Evolutionary conservation across 2,329 filamentous ascomycete species (phyloP), one percentile per base, ranked within the genome.

Genomic region (Ceratocystis cubensis): DNA sequence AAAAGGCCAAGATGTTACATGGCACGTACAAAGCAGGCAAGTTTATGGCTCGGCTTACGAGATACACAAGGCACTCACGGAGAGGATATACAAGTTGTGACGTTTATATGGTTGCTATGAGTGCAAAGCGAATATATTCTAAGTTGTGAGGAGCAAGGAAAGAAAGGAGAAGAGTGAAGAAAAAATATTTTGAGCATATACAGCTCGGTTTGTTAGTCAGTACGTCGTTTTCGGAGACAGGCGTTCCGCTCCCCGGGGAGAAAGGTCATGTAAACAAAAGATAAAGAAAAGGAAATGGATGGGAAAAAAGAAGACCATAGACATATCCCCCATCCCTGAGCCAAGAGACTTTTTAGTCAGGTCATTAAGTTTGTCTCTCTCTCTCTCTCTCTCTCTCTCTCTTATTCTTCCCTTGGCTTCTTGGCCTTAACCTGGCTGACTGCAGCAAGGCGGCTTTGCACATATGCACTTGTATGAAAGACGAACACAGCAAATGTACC

Each of bases 241-340:
- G 15, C 20, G 30, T 59, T 59, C 61, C 48, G 61, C 46, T 66
- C 45, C 61, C 46, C 45, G 59, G 46, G 65, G 61, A 57, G 65
- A 46, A 48, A 61, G 57, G 37, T 56, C 28, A 37, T 59, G 56
- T 59, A 63, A 46, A 63, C 5, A 45, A 13, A 25, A 20, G 37
- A 17, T 4, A 20, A 62, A 33, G 28, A 45, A 6, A 5, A 41
- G 1, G 20, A 41, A 53, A 30, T 25, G 45, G 28, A 46, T n/a
- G 8, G 5, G 30, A 59, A 57, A 15, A n/a, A 57, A 56, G 28
- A 46, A 44, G 6, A 10, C 48, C 48, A n/a, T 20, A 1, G 17
- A 37, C 28, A 33, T n/a, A 3, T n/a, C 2, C 8, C 1, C 53
- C 22, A 5, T 15, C 20, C 6, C 20, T 3, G 1, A 10, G 46